These are phyloP conservation scores for Pichia heedii DNA, from an alignment of 805 yeast species.

Conservation along the genomic window DNA sequence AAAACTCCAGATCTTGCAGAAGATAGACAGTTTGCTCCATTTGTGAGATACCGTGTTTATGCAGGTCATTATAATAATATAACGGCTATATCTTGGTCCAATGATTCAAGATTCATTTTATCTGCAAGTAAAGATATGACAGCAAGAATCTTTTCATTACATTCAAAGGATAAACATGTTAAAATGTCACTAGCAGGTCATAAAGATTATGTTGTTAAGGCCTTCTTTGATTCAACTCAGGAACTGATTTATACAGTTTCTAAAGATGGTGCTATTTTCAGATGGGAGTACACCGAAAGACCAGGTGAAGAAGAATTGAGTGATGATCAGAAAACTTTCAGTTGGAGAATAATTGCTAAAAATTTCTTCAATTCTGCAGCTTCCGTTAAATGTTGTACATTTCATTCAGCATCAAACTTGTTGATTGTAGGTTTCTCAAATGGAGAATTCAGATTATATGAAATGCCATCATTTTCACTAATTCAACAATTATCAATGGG, in stretches of 20 bases:
- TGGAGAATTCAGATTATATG: conserved; percentile 89
- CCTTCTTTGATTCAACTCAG: conserved; percentile 82
- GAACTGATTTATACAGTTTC: conserved; percentile 86
- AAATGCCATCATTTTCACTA: conserved; percentile 68
- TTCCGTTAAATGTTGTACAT: conserved; percentile 70
- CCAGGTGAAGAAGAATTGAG: conserved; percentile 40
- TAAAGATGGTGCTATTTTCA: conserved; percentile 88
- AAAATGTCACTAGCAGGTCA: conserved; percentile 89
- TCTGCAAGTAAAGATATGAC: conserved; percentile 88
- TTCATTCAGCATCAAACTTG: conserved; percentile 62
- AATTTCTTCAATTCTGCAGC: conserved; percentile 67
- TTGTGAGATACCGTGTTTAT: conserved; percentile 79
- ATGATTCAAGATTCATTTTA: conserved; percentile 79
- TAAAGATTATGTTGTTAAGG: conserved; percentile 76
- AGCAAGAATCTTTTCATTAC: conserved; percentile 71
- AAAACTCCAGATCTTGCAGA: conserved; percentile 72
- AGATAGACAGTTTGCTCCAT: conserved; percentile 93
- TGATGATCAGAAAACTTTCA: conserved; percentile 37
- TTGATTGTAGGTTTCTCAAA: conserved; percentile 82
- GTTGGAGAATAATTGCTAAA: conserved; percentile 80
- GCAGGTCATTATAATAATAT: conserved; percentile 91
- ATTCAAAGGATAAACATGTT: conserved; percentile 61
- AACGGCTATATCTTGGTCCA: conserved; percentile 75
- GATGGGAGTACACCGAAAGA: conserved; percentile 75
- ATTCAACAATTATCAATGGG: conserved; percentile 90